Conservation (phyloP, 2,329 filamentous ascomycete genomes). For the Lasiodiplodia citricola region DNA sequence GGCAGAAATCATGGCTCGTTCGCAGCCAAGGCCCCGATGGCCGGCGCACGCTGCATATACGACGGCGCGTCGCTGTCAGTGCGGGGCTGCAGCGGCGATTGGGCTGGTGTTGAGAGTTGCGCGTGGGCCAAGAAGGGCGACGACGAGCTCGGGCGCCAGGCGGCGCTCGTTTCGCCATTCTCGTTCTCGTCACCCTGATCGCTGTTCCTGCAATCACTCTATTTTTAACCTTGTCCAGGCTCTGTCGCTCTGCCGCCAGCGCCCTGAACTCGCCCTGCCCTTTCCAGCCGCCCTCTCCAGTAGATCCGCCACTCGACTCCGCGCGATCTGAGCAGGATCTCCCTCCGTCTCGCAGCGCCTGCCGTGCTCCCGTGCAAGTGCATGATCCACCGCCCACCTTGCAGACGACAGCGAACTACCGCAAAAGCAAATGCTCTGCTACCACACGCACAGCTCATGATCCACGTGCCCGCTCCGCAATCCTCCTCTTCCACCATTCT, state of each 20-base stretch:
- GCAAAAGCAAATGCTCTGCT: neutral
- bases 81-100: neutral
- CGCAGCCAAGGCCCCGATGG: slow-evolving; percentile 8
- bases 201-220: slow-evolving; percentile 22
- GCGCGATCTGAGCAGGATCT: slow-evolving; percentile 11
- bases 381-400: neutral
- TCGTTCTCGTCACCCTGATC: slow-evolving; percentile 11
- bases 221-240: slow-evolving; percentile 10
- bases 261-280: neutral
- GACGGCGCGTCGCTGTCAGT: neutral
- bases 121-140: neutral
- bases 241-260: slow-evolving; percentile 7
- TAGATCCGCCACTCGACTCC: neutral
- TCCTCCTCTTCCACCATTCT: neutral
- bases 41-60: slow-evolving; percentile 17
- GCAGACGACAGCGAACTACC: neutral
- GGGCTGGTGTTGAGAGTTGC: neutral
- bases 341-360: neutral
- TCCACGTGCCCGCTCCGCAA: neutral
- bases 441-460: neutral
- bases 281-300: neutral
- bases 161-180: slow-evolving; percentile 14
- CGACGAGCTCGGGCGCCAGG: neutral
- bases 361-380: slow-evolving; percentile 9
- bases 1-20: slow-evolving; percentile 1